Evolutionary conservation across 371 early-diverging fungal genomes (phyloP).

Genomic region (Phascolomyces articulosus): DNA sequence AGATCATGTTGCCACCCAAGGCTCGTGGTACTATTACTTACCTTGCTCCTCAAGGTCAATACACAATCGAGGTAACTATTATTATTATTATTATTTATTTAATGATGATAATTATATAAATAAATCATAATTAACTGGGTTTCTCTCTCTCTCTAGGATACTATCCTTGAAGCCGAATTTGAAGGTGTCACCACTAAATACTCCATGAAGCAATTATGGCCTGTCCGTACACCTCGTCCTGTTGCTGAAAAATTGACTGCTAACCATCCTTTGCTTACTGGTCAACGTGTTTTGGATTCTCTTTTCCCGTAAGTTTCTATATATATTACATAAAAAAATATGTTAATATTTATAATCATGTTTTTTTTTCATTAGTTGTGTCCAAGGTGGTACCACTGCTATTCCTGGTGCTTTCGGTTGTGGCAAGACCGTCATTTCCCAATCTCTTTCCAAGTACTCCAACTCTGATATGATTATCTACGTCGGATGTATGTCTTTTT

Average conservation of each 20-base stretch:
- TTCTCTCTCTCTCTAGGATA: conserved; percentile 59
- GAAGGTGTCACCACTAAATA: conserved; percentile 86
- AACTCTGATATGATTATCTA: conserved; percentile 99
- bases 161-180: conserved; percentile 95
- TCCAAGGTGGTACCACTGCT: conserved; percentile 99
- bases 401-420: conserved; percentile 99
- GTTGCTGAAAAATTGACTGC: conserved; percentile 97
- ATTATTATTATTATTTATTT: background rate
- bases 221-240: conserved; percentile 99
- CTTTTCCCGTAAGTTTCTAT: conserved; percentile 89
- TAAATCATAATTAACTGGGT: background rate
- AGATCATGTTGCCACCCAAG: conserved; percentile 97
- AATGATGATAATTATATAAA: background rate
- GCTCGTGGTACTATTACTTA: conserved; percentile 94
- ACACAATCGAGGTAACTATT: conserved; percentile 76
- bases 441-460: conserved; percentile 99
- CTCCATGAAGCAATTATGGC: conserved; percentile 99
- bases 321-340: background rate
- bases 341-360: background rate
- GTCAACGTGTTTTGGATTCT: conserved; percentile 99
- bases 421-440: conserved; percentile 99
- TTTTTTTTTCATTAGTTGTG: conserved; percentile 69
- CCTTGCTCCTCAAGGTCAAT: conserved; percentile 95
- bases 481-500: conserved; percentile 80
- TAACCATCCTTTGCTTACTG: conserved; percentile 97